Evolutionary conservation across 1,284 basidiomycete genomes (phyloP), one percentile per base, ranked within the genome.

Genomic region (Cutaneotrichosporon sp.): DNA sequence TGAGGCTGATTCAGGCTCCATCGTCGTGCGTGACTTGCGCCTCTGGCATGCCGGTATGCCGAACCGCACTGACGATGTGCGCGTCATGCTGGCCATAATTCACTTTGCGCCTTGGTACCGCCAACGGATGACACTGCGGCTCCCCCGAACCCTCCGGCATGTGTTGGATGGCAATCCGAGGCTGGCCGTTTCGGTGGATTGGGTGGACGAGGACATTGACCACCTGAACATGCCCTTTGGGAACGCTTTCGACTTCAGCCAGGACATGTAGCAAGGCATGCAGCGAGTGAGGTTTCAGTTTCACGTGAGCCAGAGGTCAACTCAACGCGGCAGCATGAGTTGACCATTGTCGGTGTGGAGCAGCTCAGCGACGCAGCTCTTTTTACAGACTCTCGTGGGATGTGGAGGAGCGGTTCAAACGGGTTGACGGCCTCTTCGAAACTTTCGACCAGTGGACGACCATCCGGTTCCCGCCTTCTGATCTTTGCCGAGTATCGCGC

Each of bases 71-170:
- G 32, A 62, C 46, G 42, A 47, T 11, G 21, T 55, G 21, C 49
- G 53, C 4, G 46, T 62, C 46, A 62, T 62, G 60, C 60, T 56
- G 6, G 60, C 60, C 21, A 62, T 62, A 42, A 62, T 62, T 16
- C 60, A 62, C 55, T 56, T 62, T 46, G 60, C 60, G 46, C 60
- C 60, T 13, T 62, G 60, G 60, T 56, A 56, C 47, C 22, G 60
- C 5, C 60, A 62, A 30, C 52, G 60, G 5, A 62, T 62, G 53
- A 62, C 60, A 1, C 8, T 56, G 31, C 38, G 36, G 22, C 42
- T 62, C 9, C 60, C 60, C 18, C 52, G 60, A 1, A 5, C 38
- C 16, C 47, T 62, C 5, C 38, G 60, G 22, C 60, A 42, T 16
- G 21, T 49, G 32, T 42, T 62, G 2, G 60, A 62, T 30, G 53